phyloP scores from a whole-genome alignment of 2,329 filamentous ascomycete genomes.

The Cadophora malorum region DNA sequence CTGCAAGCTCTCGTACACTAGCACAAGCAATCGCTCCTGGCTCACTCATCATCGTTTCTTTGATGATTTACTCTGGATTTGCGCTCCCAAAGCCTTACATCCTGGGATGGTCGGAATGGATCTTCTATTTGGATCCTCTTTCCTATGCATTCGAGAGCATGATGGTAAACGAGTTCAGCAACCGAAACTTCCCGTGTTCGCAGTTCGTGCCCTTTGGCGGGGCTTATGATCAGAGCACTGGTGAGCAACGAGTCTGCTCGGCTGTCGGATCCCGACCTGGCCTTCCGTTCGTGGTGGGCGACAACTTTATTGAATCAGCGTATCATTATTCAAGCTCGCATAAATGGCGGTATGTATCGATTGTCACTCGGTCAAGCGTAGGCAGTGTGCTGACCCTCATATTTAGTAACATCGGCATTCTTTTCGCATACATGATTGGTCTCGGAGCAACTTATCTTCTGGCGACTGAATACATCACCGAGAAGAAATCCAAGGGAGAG shows the following conservation, averaged over 20 bases:
- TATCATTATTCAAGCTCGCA: not conserved
- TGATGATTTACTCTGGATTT: not conserved
- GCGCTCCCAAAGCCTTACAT: not conserved
- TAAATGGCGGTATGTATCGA: not conserved
- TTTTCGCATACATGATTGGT: not conserved
- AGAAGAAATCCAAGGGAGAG: not conserved
- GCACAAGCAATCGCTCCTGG: not conserved
- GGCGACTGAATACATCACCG: not conserved
- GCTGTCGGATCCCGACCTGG: not conserved
- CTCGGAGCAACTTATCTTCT: not conserved
- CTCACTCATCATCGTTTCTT: not conserved
- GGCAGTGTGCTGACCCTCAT: not conserved
- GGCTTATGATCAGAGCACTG: not conserved
- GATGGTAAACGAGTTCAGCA: conserved; percentile 6
- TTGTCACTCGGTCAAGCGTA: not conserved
- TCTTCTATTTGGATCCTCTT: not conserved
- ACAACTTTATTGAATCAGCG: not conserved
- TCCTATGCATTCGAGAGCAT: conserved; percentile 6
- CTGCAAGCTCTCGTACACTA: not conserved
- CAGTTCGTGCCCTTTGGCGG: not conserved
- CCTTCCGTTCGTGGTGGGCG: not conserved
- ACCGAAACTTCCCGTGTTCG: not conserved
- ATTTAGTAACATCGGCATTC: not conserved
- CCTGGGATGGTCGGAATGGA: not conserved
- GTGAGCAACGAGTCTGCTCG: not conserved